Percentiles rank a stretch among this genome's conserved stretches.
Conservation (phyloP, 768 basidiomycete species). For the Kwoniella sp. region DNA sequence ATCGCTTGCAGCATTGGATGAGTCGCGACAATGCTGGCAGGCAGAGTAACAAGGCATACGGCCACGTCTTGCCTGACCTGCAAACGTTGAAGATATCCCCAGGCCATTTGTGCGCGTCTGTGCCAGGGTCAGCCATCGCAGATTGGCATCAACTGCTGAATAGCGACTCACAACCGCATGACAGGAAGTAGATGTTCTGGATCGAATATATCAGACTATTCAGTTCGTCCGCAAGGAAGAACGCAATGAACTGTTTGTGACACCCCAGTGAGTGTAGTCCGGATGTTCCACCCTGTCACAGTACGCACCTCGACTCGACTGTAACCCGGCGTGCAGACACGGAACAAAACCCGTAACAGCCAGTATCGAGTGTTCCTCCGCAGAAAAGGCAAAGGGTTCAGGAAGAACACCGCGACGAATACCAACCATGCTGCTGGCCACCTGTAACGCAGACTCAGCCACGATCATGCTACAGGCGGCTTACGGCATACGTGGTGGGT, state of each 20-base stretch:
- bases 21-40: constrained; percentile 73
- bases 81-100: constrained; percentile 25
- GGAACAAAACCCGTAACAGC: constrained; percentile 63
- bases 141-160: background rate
- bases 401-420: constrained; percentile 58
- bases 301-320: constrained; percentile 67
- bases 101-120: constrained; percentile 38
- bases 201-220: constrained; percentile 68
- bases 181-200: constrained; percentile 67
- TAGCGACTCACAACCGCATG: constrained; percentile 56
- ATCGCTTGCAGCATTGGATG: constrained; percentile 83
- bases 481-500: constrained; percentile 59
- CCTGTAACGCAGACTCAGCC: constrained; percentile 6
- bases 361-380: constrained; percentile 70
- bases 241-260: constrained; percentile 54
- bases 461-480: background rate
- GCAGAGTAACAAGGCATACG: constrained; percentile 37
- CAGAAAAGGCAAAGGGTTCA: constrained; percentile 71
- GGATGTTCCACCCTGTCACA: too few species aligned
- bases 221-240: constrained; percentile 53
- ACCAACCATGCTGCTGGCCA: constrained; percentile 65
- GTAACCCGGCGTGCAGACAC: constrained; percentile 65
- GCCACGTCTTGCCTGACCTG: constrained; percentile 27
- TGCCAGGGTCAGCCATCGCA: background rate
- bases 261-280: too few species aligned